Conservation (phyloP, 768 basidiomycete species). For the Mycena indigotica region DNA sequence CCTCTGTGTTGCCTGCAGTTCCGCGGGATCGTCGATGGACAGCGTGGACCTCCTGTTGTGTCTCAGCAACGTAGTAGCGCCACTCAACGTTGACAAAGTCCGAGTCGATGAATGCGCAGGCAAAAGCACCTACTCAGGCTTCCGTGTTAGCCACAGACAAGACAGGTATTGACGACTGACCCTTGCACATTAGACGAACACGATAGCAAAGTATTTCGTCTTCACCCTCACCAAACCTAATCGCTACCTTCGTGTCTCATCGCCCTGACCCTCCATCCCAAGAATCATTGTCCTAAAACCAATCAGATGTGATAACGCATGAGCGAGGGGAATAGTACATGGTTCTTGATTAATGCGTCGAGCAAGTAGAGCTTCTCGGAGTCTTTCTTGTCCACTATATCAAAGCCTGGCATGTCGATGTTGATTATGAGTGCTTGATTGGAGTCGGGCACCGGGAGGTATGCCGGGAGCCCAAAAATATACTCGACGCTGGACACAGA, state of each 20-base stretch:
- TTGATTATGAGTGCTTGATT: neutral
- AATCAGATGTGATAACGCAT: neutral
- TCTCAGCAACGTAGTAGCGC: neutral
- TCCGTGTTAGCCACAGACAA: neutral
- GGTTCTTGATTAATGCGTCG: neutral
- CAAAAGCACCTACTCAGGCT: neutral
- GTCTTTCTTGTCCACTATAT: neutral
- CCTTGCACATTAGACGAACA: neutral
- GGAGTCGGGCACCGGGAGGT: neutral
- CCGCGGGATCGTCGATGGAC: neutral
- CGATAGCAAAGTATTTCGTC: neutral
- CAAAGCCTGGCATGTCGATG: neutral
- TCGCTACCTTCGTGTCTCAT: neutral
- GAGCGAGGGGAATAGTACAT: neutral
- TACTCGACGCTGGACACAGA: neutral
- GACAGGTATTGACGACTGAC: neutral
- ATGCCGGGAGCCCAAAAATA: neutral
- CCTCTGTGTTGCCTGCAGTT: neutral
- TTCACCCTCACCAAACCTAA: neutral
- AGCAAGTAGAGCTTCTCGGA: neutral
- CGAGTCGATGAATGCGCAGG: neutral
- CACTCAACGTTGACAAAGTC: neutral
- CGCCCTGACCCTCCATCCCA: neutral
- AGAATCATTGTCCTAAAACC: neutral
- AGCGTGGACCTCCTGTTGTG: neutral